Conservation (phyloP, 2,329 filamentous ascomycete genomes). For the Aspergillus viridinutans region DNA sequence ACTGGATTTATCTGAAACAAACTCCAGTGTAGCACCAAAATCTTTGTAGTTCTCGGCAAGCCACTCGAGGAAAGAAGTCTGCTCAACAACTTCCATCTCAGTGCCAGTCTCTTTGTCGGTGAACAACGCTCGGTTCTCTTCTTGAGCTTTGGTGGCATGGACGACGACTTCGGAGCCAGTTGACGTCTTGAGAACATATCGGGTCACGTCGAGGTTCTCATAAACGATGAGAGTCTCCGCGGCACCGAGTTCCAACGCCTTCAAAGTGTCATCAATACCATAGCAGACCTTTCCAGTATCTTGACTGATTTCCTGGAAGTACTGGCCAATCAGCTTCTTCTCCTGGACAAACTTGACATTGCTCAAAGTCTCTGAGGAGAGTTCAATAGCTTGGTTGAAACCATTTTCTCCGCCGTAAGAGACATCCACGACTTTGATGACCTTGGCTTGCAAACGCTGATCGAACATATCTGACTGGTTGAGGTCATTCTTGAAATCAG, state of each 20-base stretch:
- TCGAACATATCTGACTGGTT: slow-evolving; percentile 98
- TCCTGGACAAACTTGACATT: slow-evolving; percentile 99
- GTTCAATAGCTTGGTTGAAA: slow-evolving; percentile 98
- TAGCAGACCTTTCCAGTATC: slow-evolving; percentile 97
- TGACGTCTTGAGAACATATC: slow-evolving; percentile 82
- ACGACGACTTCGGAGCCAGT: slow-evolving; percentile 68
- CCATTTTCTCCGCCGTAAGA: slow-evolving; percentile 99
- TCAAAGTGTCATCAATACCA: slow-evolving; percentile 94
- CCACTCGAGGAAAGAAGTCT: slow-evolving; percentile 97
- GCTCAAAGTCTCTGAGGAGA: slow-evolving; percentile 89
- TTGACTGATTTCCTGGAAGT: slow-evolving; percentile 98
- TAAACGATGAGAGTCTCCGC: slow-evolving; percentile 94
- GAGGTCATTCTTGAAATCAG: slow-evolving; percentile 99
- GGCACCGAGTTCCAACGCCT: slow-evolving; percentile 91
- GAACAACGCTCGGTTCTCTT: slow-evolving; percentile 76
- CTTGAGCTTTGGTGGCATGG: slow-evolving; percentile 84
- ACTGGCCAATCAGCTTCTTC: slow-evolving; percentile 98
- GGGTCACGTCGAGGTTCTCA: slow-evolving; percentile 92
- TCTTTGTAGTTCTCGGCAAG: slow-evolving; percentile 98
- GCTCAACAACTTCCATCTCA: slow-evolving; percentile 90
- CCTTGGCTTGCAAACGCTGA: slow-evolving; percentile 82
- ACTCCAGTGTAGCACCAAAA: slow-evolving; percentile 92
- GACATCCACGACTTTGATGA: slow-evolving; percentile 99
- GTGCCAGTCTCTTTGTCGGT: slow-evolving; percentile 93
- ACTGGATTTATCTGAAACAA: slow-evolving; percentile 93